phyloP scores from a whole-genome alignment of 371 early-diverging fungal genomes.

The Vairimorpha ceranae region DNA sequence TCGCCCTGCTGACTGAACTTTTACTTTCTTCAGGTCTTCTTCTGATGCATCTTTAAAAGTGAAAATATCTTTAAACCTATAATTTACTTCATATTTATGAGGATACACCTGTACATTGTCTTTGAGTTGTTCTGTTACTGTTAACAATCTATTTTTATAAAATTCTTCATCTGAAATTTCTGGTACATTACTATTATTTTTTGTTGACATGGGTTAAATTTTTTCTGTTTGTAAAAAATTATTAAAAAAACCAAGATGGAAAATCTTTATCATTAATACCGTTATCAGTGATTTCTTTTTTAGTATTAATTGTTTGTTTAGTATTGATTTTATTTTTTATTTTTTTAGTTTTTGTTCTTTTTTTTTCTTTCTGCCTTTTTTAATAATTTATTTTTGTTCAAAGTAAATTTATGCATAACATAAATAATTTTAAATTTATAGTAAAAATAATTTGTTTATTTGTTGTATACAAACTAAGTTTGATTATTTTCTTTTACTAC shows the following conservation, averaged over 20 bases:
- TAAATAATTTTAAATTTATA: no score
- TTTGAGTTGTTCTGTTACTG: conserved; percentile 7
- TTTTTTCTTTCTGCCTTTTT: not conserved
- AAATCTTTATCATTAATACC: not conserved
- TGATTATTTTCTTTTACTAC: not conserved
- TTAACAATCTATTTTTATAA: conserved; percentile 33
- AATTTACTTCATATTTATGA: conserved; percentile 52
- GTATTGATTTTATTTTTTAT: no score
- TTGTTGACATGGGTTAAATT: conserved; percentile 14
- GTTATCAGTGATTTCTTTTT: not conserved
- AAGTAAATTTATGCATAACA: no score
- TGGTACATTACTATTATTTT: not conserved
- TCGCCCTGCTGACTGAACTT: conserved; percentile 52
- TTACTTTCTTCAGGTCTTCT: conserved; percentile 3
- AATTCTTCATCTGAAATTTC: conserved; percentile 50
- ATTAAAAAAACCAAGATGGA: not conserved
- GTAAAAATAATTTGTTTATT: no score
- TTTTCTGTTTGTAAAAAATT: not conserved
- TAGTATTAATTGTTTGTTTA: not conserved
- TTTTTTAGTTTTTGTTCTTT: no score
- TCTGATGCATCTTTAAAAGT: not conserved
- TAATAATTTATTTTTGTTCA: not conserved
- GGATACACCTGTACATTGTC: conserved; percentile 47
- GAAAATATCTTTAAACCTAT: conserved; percentile 43
- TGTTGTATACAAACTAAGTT: no score